These are phyloP conservation scores for Alternaria longipes DNA, from an alignment of 2,329 filamentous ascomycete species.

Conservation along the genomic window DNA sequence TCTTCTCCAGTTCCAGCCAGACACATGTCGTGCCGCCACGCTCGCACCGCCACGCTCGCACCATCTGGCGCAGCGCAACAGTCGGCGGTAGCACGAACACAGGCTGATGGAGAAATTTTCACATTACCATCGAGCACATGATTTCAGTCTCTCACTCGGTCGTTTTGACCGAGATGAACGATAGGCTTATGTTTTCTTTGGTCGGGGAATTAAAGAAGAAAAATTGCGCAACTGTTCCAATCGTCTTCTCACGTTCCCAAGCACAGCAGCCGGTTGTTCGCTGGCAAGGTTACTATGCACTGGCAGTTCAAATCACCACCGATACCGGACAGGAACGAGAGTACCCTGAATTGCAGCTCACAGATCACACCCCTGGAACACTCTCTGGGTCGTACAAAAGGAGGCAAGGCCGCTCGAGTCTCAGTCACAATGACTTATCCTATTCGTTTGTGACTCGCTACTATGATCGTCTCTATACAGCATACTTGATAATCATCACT, in stretches of 20 bases:
- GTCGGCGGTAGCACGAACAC: not conserved
- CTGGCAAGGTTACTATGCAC: not conserved
- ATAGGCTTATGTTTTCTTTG: not conserved
- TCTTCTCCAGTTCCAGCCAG: not conserved
- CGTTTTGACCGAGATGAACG: not conserved
- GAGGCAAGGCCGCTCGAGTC: not conserved
- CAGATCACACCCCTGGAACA: not conserved
- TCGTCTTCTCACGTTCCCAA: not conserved
- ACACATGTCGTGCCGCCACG: not conserved
- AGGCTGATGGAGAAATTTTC: not conserved
- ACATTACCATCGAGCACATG: not conserved
- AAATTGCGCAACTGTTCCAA: not conserved
- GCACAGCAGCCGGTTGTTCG: not conserved
- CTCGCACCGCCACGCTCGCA: not conserved
- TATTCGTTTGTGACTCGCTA: not conserved
- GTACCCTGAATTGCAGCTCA: not conserved
- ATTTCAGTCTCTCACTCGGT: not conserved
- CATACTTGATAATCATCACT: not conserved
- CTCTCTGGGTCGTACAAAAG: not conserved
- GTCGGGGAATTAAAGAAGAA: not conserved
- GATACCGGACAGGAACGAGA: not conserved
- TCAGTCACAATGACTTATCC: not conserved
- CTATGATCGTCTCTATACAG: not conserved
- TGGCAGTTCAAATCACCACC: not conserved
- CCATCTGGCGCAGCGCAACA: not conserved